phyloP scores from a whole-genome alignment of 1,284 basidiomycete genomes.

The Boletus sp. region DNA sequence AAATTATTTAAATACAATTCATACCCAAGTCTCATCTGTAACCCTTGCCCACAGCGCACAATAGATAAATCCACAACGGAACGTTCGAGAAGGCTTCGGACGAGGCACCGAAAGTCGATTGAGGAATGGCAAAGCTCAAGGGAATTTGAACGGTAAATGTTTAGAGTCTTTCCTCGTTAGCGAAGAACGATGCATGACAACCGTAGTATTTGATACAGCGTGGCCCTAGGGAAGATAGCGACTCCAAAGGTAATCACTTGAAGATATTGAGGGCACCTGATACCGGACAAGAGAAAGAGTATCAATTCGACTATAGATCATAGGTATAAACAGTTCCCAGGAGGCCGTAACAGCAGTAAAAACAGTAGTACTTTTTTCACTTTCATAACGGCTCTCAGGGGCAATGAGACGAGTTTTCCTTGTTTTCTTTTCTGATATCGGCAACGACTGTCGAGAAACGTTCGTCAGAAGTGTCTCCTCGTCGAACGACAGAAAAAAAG shows the following conservation, averaged over 20 bases:
- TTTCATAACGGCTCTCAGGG: background rate
- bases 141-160: background rate
- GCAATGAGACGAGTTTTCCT: background rate
- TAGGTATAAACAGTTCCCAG: background rate
- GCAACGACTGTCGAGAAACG: background rate
- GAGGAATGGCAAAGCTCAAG: background rate
- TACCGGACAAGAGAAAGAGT: background rate
- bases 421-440: background rate
- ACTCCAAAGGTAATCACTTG: background rate
- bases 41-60: too few relatives aligned
- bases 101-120: background rate
- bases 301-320: too few relatives aligned
- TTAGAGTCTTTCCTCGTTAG: background rate
- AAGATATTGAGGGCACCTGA: background rate
- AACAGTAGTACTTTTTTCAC: background rate
- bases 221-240: background rate
- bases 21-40: too few relatives aligned
- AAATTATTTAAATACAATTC: too few relatives aligned
- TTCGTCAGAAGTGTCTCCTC: background rate
- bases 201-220: background rate
- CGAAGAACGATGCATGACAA: background rate
- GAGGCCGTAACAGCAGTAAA: background rate
- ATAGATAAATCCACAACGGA: background rate
- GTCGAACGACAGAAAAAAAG: background rate
- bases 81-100: background rate